Evolutionary conservation across 2,329 filamentous ascomycete species (phyloP), one percentile per base, ranked within the genome.

Genomic region (Corynespora cassiicola): DNA sequence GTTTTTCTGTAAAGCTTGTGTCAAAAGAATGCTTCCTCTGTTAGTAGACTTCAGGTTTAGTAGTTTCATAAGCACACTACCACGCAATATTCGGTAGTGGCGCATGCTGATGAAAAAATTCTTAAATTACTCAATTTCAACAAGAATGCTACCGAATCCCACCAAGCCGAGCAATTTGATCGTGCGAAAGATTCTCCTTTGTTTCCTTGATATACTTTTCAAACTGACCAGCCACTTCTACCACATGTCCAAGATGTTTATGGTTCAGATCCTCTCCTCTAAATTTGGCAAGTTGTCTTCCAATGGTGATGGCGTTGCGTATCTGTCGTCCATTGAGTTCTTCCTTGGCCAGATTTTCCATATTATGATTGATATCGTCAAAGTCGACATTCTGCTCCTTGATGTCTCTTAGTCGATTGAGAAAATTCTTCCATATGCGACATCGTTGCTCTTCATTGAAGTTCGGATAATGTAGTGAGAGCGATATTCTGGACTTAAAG

Each of bases 301-400:
- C 50, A 6, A 37, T 54, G 5, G 26, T 55, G n/a, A 50, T 42
- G 5, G 35, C 37, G 25, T 74, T 77, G 55, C 75, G 74, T 43
- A 77, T 77, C 59, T 77, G 70, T 12, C 73, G 62, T 6, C 75
- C 73, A 30, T 77, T 76, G 12, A 76, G 58, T 2, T 68, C 56
- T 18, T 72, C 42, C 15, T 47, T 35, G 1, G 69, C 56, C 14
- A 77, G 61, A 23, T 58, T 46, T 11, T 36, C 27, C 2, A 50
- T 12, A 14, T 43, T 15, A 12, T 30, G 29, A 5, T 17, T 14
- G 11, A 52, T 34, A 5, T 46, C 45, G 5, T 25, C 33, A n/a
- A 35, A 27, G 16, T 50, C 41, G 11, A 49, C 33, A 9, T 36
- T 31, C 15, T 45, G 39, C 2, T 31, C 23, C 4, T 46, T 32